These are phyloP conservation scores for Brassica napus DNA, from an alignment of 345 rosid genomes.

Conservation along the genomic window Da-Ae NC_063452.1:59061001-59061500, in stretches of 20 bases:
- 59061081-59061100: conserved; percentile 71
- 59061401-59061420: conserved; percentile 78
- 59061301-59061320: conserved; percentile 90
- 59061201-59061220: conserved; percentile 61
- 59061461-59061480: neutral
- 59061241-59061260: conserved; percentile 66
- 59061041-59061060: conserved; percentile 72
- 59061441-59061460: neutral
- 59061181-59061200: conserved; percentile 87
- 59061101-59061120: conserved; percentile 67
- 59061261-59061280: conserved; percentile 51
- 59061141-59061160: conserved; percentile 29
- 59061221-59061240: conserved; percentile 76
- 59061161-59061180: conserved; percentile 61
- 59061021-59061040: conserved; percentile 74
- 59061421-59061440: conserved; percentile 57
- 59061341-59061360: conserved; percentile 67
- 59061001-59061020: conserved; percentile 72
- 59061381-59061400: conserved; percentile 69
- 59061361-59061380: conserved; percentile 82
- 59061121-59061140: conserved; percentile 50
- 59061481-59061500: neutral
- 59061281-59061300: conserved; percentile 75
- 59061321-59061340: conserved; percentile 73
- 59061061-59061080: conserved; percentile 65